Conservation (phyloP, 306 rosid genomes). For the Sindora glabra region DNA sequence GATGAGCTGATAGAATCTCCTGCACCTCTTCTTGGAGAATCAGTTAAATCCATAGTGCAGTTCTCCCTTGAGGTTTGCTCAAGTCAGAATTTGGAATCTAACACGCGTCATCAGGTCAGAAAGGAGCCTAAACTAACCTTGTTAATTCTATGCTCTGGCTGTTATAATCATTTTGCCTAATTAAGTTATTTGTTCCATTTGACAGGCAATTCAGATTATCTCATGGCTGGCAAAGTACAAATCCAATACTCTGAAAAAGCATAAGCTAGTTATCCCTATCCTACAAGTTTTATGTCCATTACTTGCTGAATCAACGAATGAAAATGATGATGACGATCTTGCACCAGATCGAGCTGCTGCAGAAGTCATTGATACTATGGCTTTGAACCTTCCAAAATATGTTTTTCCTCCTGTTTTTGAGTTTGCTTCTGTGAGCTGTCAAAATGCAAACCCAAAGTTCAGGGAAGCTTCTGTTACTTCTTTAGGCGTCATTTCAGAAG, state of each 20-base stretch:
- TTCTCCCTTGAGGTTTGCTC: slow-evolving; percentile 99
- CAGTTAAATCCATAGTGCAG: slow-evolving; percentile 91
- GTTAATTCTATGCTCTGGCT: neutral
- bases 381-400: slow-evolving; percentile 78
- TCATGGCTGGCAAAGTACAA: slow-evolving; percentile 98
- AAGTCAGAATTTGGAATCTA: slow-evolving; percentile 79
- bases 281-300: slow-evolving; percentile 88
- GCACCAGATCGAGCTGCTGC: slow-evolving; percentile 98
- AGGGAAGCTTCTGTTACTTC: slow-evolving; percentile 97
- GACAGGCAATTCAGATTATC: slow-evolving; percentile 87
- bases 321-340: slow-evolving; percentile 85
- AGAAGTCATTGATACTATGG: slow-evolving; percentile 96
- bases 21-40: slow-evolving; percentile 97
- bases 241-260: slow-evolving; percentile 71
- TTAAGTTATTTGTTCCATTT: slow-evolving; percentile 19
- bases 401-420: slow-evolving; percentile 78
- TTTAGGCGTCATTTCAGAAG: slow-evolving; percentile 93
- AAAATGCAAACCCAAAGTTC: slow-evolving; percentile 84
- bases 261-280: slow-evolving; percentile 80
- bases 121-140: slow-evolving; percentile 12
- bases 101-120: slow-evolving; percentile 96
- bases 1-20: slow-evolving; percentile 99
- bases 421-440: slow-evolving; percentile 77
- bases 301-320: slow-evolving; percentile 81
- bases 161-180: slow-evolving; percentile 14